Evolutionary conservation across 2,329 filamentous ascomycete genomes (phyloP), one percentile per base, ranked within the genome.

Genomic region (Parastagonospora nodorum): DNA sequence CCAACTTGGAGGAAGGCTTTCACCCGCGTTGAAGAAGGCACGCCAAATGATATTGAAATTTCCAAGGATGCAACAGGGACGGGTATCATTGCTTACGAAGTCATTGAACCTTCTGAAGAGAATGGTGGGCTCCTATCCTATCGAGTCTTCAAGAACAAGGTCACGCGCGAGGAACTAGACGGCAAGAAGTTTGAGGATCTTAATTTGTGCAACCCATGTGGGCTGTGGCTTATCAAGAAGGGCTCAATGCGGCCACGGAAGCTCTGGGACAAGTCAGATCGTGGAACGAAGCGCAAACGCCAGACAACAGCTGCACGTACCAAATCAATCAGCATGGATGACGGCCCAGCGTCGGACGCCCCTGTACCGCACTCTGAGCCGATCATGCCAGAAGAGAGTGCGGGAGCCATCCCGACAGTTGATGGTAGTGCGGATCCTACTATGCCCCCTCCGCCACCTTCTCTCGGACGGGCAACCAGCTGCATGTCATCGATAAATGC

Each of bases 1-100:
- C 90, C 93, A 0, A 97, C 93, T 0, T 99, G 94, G 94, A 87
- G 94, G 53, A 94, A 93, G 67, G 90, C 94, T 10, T 97, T 88
- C 82, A 86, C 86, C n/a, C 90, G 91, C 65, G 81, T 89, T 7
- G 81, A 87, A 39, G 78, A 84, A 12, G 92, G 90, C 1, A 81
- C 82, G 29, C 90, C 91, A 0, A 81, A 83, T 2, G 84, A 87
- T 52, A 81, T 89, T 40, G 85, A 90, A 51, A 85, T 88, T 46
- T 89, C 87, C 0, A 58, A 52, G 32, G 57, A 61, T 16, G 86
- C 88, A 1, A 82, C 83, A 42, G 84, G 92, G 40, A 88, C 91
- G 14, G 89, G 88, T 16, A 87, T 95, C 65, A 65, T 69, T 42
- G 72, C 66, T 16, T 65, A 60, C 28, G 68, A 74, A 46, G 37